Conservation (phyloP, 1,284 basidiomycete genomes). For the Cryptococcus hybrid region DNA sequence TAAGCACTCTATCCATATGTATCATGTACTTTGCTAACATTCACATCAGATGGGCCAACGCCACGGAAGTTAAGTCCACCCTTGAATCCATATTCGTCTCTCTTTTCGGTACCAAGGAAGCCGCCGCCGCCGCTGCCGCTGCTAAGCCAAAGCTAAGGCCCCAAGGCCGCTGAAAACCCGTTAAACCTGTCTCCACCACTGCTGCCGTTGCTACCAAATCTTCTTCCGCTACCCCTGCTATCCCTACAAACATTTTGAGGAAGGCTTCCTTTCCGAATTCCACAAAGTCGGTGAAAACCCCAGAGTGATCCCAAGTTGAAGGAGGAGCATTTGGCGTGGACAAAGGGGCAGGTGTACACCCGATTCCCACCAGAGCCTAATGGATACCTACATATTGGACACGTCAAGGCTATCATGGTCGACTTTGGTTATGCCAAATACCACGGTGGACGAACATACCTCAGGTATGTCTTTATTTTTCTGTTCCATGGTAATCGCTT, state of each 20-base stretch:
- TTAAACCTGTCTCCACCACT: constrained; percentile 54
- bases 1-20: constrained; percentile 11
- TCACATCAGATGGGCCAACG: constrained; percentile 73
- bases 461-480: constrained; percentile 55
- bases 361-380: constrained; percentile 99
- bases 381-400: constrained; percentile 93
- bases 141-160: constrained; percentile 60
- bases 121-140: constrained; percentile 61
- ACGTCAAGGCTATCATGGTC: constrained; percentile 98
- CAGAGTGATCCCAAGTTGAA: constrained; percentile 78
- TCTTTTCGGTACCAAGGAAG: constrained; percentile 73
- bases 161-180: constrained; percentile 60
- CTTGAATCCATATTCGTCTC: constrained; percentile 75
- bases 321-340: constrained; percentile 76
- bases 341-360: constrained; percentile 83
- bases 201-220: constrained; percentile 46
- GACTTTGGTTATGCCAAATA: constrained; percentile 97
- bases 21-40: not conserved
- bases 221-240: constrained; percentile 29
- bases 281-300: constrained; percentile 92
- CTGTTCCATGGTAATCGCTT: not conserved
- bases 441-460: constrained; percentile 84
- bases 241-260: constrained; percentile 67
- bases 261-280: constrained; percentile 90
- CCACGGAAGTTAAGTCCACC: constrained; percentile 83